Evolutionary conservation across 495 filamentous ascomycete species (phyloP).

Genomic region (Neurospora sp.): DNA sequence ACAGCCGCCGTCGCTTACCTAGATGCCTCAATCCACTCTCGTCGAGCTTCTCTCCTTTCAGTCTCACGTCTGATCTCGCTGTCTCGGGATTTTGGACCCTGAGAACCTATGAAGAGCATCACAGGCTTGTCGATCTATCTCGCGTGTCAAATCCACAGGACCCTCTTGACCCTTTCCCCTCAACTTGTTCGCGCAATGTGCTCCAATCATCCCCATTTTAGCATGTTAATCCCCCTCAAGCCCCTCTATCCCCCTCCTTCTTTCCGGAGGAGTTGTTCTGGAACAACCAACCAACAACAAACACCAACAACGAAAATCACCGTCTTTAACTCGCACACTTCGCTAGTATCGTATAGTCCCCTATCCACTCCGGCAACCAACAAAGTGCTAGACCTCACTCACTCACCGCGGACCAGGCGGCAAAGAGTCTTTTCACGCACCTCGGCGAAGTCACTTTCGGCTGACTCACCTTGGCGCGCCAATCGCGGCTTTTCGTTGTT

Average conservation of each 20-base stretch:
- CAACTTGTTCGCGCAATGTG: background rate
- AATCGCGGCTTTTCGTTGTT: background rate
- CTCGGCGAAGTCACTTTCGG: background rate
- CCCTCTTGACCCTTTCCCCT: background rate
- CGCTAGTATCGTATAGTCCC: background rate
- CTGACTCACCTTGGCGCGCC: background rate
- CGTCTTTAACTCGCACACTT: background rate
- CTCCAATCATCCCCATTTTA: background rate
- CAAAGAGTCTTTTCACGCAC: background rate
- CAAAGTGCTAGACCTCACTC: background rate
- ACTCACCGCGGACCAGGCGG: background rate
- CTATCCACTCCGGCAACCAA: background rate
- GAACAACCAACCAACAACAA: background rate
- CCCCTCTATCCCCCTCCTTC: background rate
- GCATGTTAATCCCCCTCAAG: background rate
- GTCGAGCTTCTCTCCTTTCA: background rate
- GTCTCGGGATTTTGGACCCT: background rate
- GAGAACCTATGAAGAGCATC: background rate
- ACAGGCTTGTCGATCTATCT: background rate
- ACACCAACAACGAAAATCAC: background rate
- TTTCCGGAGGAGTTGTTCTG: background rate
- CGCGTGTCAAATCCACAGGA: background rate
- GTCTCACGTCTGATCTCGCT: background rate
- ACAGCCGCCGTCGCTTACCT: background rate
- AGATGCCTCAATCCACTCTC: background rate